phyloP scores from a whole-genome alignment of 495 filamentous ascomycete genomes.

The Aspergillus olivimuriae region DNA sequence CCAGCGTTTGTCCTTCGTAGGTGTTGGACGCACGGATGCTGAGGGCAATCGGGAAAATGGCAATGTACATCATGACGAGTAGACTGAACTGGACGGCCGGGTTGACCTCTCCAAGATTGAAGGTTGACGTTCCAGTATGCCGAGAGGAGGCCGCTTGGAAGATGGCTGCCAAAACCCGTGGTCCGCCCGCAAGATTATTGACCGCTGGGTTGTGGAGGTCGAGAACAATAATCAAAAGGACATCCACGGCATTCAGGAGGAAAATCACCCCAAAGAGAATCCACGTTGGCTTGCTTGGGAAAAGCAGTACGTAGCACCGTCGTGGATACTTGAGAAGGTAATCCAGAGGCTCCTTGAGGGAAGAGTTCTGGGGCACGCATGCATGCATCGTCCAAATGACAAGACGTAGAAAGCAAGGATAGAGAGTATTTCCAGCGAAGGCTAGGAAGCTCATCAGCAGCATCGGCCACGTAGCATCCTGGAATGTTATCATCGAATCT shows the following conservation, averaged over 20 bases:
- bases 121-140: constrained; percentile 52
- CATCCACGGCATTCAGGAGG: constrained; percentile 48
- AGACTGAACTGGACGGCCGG: constrained; percentile 56
- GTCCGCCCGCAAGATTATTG: constrained; percentile 17
- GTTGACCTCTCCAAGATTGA: constrained; percentile 50
- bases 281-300: constrained; percentile 56
- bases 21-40: constrained; percentile 60
- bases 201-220: constrained; percentile 38
- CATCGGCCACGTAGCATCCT: constrained; percentile 58
- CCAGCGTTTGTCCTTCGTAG: constrained; percentile 61
- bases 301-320: constrained; percentile 57
- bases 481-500: constrained; percentile 77
- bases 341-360: constrained; percentile 28
- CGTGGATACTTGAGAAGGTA: constrained; percentile 56
- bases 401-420: constrained; percentile 73
- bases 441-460: constrained; percentile 66
- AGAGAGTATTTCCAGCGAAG: constrained; percentile 75
- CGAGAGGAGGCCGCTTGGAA: constrained; percentile 57
- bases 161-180: constrained; percentile 46
- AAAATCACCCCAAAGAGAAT: constrained; percentile 53
- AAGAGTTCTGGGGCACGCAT: constrained; percentile 35
- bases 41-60: constrained; percentile 72
- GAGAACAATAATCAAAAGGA: constrained; percentile 54
- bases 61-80: constrained; percentile 67
- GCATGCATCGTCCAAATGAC: constrained; percentile 63